phyloP scores from a whole-genome alignment of 2,329 filamentous ascomycete genomes.

The Fusarium irregulare region DNA sequence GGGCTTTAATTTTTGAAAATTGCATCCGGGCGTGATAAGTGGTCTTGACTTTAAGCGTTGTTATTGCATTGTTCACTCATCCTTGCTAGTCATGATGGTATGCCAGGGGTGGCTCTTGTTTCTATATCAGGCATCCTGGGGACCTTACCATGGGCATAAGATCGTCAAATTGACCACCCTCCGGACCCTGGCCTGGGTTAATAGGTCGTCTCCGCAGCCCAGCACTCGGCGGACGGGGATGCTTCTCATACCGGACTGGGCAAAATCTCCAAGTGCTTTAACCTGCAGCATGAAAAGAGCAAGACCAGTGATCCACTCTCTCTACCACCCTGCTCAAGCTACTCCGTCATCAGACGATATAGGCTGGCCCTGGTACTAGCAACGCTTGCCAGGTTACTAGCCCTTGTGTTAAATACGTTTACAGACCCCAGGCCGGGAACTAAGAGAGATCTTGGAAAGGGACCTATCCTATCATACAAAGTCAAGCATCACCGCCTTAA shows the following conservation, averaged over 20 bases:
- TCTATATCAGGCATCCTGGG: constrained; percentile 62
- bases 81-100: constrained; percentile 41
- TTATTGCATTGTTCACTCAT: constrained; percentile 35
- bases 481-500: constrained; percentile 36
- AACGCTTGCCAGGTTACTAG: constrained; percentile 43
- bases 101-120: constrained; percentile 53
- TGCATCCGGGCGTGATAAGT: constrained; percentile 39
- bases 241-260: constrained; percentile 42
- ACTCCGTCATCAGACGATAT: constrained; percentile 49
- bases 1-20: constrained; percentile 41
- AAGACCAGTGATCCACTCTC: constrained; percentile 44
- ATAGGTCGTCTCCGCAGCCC: constrained; percentile 52
- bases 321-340: constrained; percentile 44
- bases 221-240: constrained; percentile 42
- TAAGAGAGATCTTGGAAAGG: constrained; percentile 44
- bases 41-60: constrained; percentile 31
- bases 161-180: constrained; percentile 69
- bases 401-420: constrained; percentile 47
- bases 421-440: constrained; percentile 45
- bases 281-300: constrained; percentile 47
- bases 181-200: constrained; percentile 51
- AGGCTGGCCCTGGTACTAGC: constrained; percentile 43
- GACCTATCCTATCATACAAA: constrained; percentile 45
- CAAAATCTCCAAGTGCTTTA: constrained; percentile 47
- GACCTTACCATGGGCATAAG: constrained; percentile 63